Evolutionary conservation across 345 rosid genomes (phyloP).

Genomic region (Melastoma malabathricum): DNA sequence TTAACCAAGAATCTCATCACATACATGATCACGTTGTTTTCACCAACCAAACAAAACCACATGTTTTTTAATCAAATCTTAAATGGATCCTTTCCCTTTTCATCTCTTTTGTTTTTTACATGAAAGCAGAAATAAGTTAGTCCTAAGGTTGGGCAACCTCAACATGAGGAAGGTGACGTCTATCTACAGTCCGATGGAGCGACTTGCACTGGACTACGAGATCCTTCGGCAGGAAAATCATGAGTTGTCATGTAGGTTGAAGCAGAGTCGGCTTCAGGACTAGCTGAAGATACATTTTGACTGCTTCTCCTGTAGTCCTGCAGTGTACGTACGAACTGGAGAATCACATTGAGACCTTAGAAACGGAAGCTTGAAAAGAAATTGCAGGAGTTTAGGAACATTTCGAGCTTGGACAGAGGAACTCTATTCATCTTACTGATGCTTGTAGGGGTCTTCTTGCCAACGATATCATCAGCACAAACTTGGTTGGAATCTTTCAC

Average conservation of each 20-base stretch:
- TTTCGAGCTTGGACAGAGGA: slow-evolving; percentile 16
- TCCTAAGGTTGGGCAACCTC: slow-evolving; percentile 14
- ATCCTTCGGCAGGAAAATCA: slow-evolving; percentile 85
- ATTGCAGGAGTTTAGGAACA: slow-evolving; percentile 24
- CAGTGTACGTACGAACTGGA: slow-evolving; percentile 36
- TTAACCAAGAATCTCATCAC: too few relatives aligned
- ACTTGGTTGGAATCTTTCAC: slow-evolving; percentile 7
- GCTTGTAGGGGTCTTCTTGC: slow-evolving; percentile 7
- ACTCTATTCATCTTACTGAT: slow-evolving; percentile 6
- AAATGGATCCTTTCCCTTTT: too few relatives aligned
- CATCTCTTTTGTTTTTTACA: too few relatives aligned
- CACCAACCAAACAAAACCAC: too few relatives aligned
- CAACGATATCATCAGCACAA: neutral
- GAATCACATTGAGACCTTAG: slow-evolving; percentile 30
- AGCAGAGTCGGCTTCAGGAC: slow-evolving; percentile 78
- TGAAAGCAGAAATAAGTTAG: slow-evolving; percentile 39
- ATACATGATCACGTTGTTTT: too few relatives aligned
- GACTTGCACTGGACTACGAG: slow-evolving; percentile 93
- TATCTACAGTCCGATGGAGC: slow-evolving; percentile 73
- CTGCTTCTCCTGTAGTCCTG: slow-evolving; percentile 27
- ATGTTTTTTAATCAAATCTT: too few relatives aligned
- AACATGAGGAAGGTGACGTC: slow-evolving; percentile 24
- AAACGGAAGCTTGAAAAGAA: slow-evolving; percentile 35
- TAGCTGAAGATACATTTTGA: slow-evolving; percentile 63
- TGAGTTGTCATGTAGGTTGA: slow-evolving; percentile 51